Base-by-base conservation (phyloP, 192 early-diverging fungal genomes). In the Mortierella claussenii region DNA sequence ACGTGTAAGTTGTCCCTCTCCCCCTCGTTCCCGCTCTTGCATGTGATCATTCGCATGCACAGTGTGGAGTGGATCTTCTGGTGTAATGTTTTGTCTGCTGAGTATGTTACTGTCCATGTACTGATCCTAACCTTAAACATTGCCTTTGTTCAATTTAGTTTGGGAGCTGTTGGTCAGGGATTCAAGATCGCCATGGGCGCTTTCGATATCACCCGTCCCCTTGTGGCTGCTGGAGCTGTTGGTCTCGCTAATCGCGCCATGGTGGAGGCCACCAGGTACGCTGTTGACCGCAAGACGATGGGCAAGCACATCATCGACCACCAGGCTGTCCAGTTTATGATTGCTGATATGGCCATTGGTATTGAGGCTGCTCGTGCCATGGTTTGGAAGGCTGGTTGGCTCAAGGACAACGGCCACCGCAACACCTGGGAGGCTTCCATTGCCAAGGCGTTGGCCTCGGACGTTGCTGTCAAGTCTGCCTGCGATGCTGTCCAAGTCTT, bases 171-270 rank as follows among this genome's bases (percentile, higher is more conserved):
- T 55, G 91, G 92, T 33, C 79, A 92, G 66, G 96, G 96, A n/a
- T 98, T 97, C 86, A 94, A 95, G 83, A 94, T 97, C 81, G 95
- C 95, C 40, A 98, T 98, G 96, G 90, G 92, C 31, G 95, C 95
- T 4, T 98, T 98, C 79, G 95, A 98, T 69, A 93, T 91, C 63
- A 97, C 95, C 17, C 90, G 96, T 42, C 95, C 95, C 27, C 76
- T 96, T 44, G 92, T 98, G 28, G 95, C 94, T 17, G 86, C 93
- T 55, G 95, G 85, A 23, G 96, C 95, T 26, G 90, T 94, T 18
- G 95, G 96, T 56, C 83, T 98, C 37, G 95, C 96, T 18, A 88
- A 93, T 74, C 93, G 95, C 42, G 95, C 95, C 24, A 88, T 97
- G 88, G 92, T 96, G 18, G 96, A 98, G 81, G 95, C 96, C 3